These are phyloP conservation scores for Exsudoporus floridanus DNA, from an alignment of 1,284 basidiomycete genomes.

Conservation along the genomic window DNA sequence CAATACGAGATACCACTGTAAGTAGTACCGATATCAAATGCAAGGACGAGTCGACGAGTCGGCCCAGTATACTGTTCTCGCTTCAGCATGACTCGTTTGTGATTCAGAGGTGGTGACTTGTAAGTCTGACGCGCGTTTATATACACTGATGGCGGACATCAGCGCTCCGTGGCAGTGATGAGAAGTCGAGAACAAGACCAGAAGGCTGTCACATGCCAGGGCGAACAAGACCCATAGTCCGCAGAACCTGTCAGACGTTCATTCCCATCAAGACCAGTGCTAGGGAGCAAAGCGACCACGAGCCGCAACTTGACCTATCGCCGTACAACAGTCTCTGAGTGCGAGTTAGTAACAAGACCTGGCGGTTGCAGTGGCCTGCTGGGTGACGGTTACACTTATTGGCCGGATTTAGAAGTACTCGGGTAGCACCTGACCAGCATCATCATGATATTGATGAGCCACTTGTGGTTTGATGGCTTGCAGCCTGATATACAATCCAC, in stretches of 20 bases:
- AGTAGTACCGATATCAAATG: slow-evolving; percentile 51
- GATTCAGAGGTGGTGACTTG: background rate
- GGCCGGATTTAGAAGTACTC: background rate
- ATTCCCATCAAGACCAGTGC: slow-evolving; percentile 3
- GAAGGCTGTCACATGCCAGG: background rate
- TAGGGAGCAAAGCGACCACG: background rate
- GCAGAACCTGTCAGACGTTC: background rate
- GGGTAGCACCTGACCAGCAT: background rate
- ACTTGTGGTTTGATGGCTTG: background rate
- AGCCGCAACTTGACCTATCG: no score
- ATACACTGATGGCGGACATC: slow-evolving; percentile 2
- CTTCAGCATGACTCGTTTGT: slow-evolving; percentile 10
- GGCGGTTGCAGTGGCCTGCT: background rate
- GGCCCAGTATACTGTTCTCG: slow-evolving; percentile 15
- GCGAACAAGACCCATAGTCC: background rate
- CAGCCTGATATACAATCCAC: slow-evolving; percentile 11
- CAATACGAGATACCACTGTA: slow-evolving; percentile 47
- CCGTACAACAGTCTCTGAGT: no score
- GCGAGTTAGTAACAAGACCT: background rate
- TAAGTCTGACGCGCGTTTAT: slow-evolving; percentile 4
- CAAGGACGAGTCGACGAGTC: slow-evolving; percentile 43
- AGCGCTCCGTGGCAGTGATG: background rate
- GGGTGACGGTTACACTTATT: no score
- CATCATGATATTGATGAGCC: no score
- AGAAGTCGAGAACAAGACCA: background rate